phyloP scores from a whole-genome alignment of 176 grass and related monocot species.

The Thalia dealbata region DNA sequence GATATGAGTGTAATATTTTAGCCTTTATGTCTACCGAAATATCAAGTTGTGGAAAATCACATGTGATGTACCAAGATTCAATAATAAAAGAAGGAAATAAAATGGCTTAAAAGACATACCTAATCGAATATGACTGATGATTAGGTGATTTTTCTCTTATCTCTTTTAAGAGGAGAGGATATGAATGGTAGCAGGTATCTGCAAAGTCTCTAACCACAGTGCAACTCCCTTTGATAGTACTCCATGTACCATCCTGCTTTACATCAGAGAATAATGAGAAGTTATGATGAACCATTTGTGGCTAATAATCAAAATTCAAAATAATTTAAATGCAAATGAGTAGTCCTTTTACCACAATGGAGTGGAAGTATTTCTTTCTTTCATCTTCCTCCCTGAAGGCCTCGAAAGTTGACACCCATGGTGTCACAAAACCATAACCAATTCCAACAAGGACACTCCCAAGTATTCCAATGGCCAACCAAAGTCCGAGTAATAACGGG shows the following conservation, averaged over 20 bases:
- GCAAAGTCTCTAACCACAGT: conserved; percentile 89
- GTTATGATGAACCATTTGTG: background rate
- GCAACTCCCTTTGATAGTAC: conserved; percentile 84
- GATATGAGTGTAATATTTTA: background rate
- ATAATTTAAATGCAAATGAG: background rate
- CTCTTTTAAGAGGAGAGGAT: conserved; percentile 64
- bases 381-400: conserved; percentile 78
- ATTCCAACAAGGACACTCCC: conserved; percentile 66
- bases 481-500: conserved; percentile 57
- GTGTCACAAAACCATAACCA: conserved; percentile 83
- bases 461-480: conserved; percentile 66
- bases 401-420: conserved; percentile 94
- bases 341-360: conserved; percentile 43
- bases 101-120: conserved; percentile 23
- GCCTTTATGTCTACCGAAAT: background rate
- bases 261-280: conserved; percentile 3
- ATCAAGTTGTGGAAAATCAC: background rate
- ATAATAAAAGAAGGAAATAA: background rate
- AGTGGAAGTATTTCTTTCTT: conserved; percentile 59
- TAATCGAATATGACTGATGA: conserved; percentile 55
- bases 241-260: conserved; percentile 84
- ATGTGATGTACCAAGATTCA: background rate
- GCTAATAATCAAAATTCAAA: background rate
- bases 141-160: conserved; percentile 43
- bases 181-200: conserved; percentile 71